These are phyloP conservation scores for Abrus pulchellus DNA, from an alignment of 306 rosid genomes.

Conservation along the genomic window DNA sequence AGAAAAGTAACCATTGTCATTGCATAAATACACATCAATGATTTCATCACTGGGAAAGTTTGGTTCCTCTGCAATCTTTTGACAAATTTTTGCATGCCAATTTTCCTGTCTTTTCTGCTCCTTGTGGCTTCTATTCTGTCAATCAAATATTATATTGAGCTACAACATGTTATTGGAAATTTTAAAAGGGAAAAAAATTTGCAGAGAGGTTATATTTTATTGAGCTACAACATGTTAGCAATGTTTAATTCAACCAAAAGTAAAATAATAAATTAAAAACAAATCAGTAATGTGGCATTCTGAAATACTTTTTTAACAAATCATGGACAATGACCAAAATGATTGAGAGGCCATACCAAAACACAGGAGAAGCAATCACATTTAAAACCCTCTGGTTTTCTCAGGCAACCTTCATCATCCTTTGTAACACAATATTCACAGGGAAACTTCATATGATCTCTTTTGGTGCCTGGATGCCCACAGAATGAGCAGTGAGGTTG, in stretches of 20 bases:
- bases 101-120: constrained; percentile 65
- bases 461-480: constrained; percentile 93
- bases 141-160: constrained; percentile 44
- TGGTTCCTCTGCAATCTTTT: constrained; percentile 74
- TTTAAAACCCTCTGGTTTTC: constrained; percentile 76
- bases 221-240: constrained; percentile 6
- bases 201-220: not conserved
- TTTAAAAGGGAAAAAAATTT: not conserved
- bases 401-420: constrained; percentile 67
- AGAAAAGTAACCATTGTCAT: constrained; percentile 64
- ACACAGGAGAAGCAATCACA: constrained; percentile 81
- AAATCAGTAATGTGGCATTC: constrained; percentile 13
- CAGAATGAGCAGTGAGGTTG: constrained; percentile 86
- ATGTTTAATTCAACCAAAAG: not conserved
- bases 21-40: constrained; percentile 73
- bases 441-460: constrained; percentile 66
- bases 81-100: constrained; percentile 70
- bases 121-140: constrained; percentile 74
- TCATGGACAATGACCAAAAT: not conserved
- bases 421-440: constrained; percentile 66
- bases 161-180: not conserved
- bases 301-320: constrained; percentile 24
- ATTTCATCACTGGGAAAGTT: constrained; percentile 76
- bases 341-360: constrained; percentile 55
- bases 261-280: constrained; percentile 23